A percentile compares a stretch with the other conserved stretches of the same genome.
Evolutionary conservation across 1,139 yeast species (phyloP).

Genomic region (Debaryomyces nepalensis): DNA sequence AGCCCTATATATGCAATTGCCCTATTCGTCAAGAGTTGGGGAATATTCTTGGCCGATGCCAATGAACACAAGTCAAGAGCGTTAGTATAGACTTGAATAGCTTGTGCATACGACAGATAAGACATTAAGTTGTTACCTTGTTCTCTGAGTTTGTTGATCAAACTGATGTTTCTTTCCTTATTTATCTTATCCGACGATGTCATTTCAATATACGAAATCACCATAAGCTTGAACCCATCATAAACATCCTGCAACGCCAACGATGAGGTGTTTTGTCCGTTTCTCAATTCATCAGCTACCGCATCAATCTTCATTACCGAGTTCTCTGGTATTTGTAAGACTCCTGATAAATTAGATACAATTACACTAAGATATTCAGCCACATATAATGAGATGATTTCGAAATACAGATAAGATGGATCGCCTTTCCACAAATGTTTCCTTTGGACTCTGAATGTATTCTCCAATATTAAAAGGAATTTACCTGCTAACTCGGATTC

Average conservation of each 20-base stretch:
- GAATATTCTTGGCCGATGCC: constrained; percentile 25
- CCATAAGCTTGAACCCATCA: constrained; percentile 12
- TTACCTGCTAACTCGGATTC: constrained; percentile 23
- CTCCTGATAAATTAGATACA: constrained; percentile 9
- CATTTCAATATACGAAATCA: constrained; percentile 12
- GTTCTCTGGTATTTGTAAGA: constrained; percentile 9
- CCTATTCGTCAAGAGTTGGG: constrained; percentile 45
- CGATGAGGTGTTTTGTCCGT: constrained; percentile 5
- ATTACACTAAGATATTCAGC: constrained; percentile 13
- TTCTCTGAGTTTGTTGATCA: constrained; percentile 36
- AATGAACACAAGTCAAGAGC: constrained; percentile 33
- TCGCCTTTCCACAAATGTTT: constrained; percentile 8
- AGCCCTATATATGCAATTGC: constrained; percentile 51
- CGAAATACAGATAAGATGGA: constrained; percentile 1
- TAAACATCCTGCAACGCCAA: constrained; percentile 12
- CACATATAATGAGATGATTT: constrained; percentile 8
- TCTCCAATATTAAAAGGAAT: constrained; percentile 23
- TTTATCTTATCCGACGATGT: constrained; percentile 7
- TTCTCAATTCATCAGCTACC: constrained; percentile 10
- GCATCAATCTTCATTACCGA: constrained; percentile 11
- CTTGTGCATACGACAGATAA: constrained; percentile 45
- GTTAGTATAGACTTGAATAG: constrained; percentile 45
- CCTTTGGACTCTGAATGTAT: constrained; percentile 16
- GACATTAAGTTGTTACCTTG: constrained; percentile 49
- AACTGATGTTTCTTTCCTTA: constrained; percentile 7